Percentiles rank a stretch among this genome's conserved stretches.
Evolutionary conservation across 2,329 filamentous ascomycete genomes (phyloP).

Genomic region (Phoma sp.): DNA sequence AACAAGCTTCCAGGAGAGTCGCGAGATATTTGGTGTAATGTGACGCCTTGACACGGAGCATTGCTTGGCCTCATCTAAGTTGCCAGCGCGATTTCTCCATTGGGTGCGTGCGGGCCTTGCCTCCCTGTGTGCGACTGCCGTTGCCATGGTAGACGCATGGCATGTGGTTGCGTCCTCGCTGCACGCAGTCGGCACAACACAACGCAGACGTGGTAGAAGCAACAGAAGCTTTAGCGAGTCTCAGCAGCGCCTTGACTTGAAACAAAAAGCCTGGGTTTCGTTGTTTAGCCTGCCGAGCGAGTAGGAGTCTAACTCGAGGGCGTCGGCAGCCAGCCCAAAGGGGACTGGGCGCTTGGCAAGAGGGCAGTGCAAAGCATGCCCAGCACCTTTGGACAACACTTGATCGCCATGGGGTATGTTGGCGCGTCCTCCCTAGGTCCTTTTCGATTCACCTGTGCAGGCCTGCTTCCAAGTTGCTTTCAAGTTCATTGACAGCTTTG

Average conservation of each 20-base stretch:
- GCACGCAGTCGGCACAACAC: neutral
- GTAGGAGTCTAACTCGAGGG: neutral
- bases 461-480: neutral
- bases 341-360: slow-evolving; percentile 9
- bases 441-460: neutral
- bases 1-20: slow-evolving; percentile 10
- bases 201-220: slow-evolving; percentile 1
- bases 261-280: neutral
- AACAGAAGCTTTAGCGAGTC: slow-evolving; percentile 12
- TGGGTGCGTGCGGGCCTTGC: slow-evolving; percentile 11
- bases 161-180: neutral
- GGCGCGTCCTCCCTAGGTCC: slow-evolving; percentile 1
- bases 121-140: slow-evolving; percentile 10
- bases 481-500: neutral
- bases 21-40: slow-evolving; percentile 15
- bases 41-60: slow-evolving; percentile 27
- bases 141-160: slow-evolving; percentile 12
- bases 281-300: neutral
- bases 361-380: slow-evolving; percentile 15
- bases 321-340: slow-evolving; percentile 7
- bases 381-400: slow-evolving; percentile 11
- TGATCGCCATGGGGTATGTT: slow-evolving; percentile 16
- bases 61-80: slow-evolving; percentile 29
- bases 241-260: slow-evolving; percentile 13
- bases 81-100: slow-evolving; percentile 17